These are phyloP conservation scores for Sporisorium exsertum DNA, from an alignment of 1,284 basidiomycete species.

Conservation along the genomic window DNA sequence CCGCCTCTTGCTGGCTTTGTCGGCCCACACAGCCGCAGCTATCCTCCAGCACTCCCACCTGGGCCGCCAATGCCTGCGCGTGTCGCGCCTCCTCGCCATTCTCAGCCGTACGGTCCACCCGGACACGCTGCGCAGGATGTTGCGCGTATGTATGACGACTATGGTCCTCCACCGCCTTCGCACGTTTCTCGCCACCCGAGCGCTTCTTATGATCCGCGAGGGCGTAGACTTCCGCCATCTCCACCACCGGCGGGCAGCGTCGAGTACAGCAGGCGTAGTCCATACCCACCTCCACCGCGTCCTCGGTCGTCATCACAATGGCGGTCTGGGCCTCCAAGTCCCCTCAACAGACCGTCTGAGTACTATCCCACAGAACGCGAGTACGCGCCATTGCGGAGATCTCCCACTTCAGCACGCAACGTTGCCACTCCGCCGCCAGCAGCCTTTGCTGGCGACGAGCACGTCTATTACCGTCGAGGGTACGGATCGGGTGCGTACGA, in stretches of 20 bases:
- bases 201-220: constrained; percentile 22
- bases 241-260: constrained; percentile 7
- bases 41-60: constrained; percentile 8
- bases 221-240: constrained; percentile 6
- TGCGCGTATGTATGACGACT: constrained; percentile 16
- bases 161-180: neutral
- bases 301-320: constrained; percentile 15
- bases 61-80: constrained; percentile 8
- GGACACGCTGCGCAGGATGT: constrained; percentile 5
- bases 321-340: constrained; percentile 25
- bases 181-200: neutral
- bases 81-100: constrained; percentile 9
- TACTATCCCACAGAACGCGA: constrained; percentile 17
- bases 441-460: constrained; percentile 8
- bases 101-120: constrained; percentile 14
- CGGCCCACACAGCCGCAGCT: constrained; percentile 13
- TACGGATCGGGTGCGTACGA: neutral
- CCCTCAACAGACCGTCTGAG: constrained; percentile 5
- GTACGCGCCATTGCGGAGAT: neutral
- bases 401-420: constrained; percentile 5
- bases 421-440: constrained; percentile 16
- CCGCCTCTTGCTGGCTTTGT: neutral
- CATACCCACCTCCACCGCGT: neutral
- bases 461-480: constrained; percentile 4
- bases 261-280: constrained; percentile 7